Conservation (phyloP, 2,329 filamentous ascomycete genomes). For the Fusarium euwallaceae region DNA sequence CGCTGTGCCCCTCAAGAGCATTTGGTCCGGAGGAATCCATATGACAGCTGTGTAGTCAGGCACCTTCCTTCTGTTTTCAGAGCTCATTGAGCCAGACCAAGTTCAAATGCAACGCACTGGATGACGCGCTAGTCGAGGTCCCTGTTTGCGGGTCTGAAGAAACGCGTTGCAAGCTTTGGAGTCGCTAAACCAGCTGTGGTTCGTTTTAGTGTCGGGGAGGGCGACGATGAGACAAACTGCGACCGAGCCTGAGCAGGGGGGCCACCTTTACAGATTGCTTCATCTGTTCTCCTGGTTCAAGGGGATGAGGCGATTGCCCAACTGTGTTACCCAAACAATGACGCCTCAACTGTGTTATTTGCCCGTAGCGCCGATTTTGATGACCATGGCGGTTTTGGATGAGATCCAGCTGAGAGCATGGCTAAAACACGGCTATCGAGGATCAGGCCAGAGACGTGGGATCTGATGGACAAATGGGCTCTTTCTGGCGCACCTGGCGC, state of each 20-base stretch:
- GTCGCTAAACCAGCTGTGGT: conserved; percentile 38
- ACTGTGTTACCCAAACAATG: conserved; percentile 26
- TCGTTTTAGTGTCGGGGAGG: conserved; percentile 43
- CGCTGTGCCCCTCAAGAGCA: conserved; percentile 8
- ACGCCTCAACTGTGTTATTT: conserved; percentile 40
- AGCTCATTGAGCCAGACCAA: conserved; percentile 10
- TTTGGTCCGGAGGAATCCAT: neutral
- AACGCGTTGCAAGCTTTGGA: conserved; percentile 37
- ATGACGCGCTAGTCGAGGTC: conserved; percentile 35
- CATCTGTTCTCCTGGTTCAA: conserved; percentile 35
- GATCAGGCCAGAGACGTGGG: conserved; percentile 26
- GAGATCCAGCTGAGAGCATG: conserved; percentile 32
- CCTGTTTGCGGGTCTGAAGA: conserved; percentile 39
- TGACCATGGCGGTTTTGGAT: conserved; percentile 35
- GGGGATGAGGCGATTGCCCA: conserved; percentile 13
- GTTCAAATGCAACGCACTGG: conserved; percentile 27
- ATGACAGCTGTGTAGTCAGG: conserved; percentile 8
- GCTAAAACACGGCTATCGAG: conserved; percentile 32
- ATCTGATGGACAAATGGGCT: conserved; percentile 30
- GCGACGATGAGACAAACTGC: conserved; percentile 38
- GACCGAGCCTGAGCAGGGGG: conserved; percentile 26
- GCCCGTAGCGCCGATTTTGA: conserved; percentile 35
- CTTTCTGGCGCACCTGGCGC: conserved; percentile 11
- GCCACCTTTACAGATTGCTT: conserved; percentile 42
- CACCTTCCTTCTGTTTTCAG: conserved; percentile 18